These are phyloP conservation scores for Globisporangium orthogonon DNA, from an alignment of 352 stramenopile species.

Conservation along the genomic window DNA sequence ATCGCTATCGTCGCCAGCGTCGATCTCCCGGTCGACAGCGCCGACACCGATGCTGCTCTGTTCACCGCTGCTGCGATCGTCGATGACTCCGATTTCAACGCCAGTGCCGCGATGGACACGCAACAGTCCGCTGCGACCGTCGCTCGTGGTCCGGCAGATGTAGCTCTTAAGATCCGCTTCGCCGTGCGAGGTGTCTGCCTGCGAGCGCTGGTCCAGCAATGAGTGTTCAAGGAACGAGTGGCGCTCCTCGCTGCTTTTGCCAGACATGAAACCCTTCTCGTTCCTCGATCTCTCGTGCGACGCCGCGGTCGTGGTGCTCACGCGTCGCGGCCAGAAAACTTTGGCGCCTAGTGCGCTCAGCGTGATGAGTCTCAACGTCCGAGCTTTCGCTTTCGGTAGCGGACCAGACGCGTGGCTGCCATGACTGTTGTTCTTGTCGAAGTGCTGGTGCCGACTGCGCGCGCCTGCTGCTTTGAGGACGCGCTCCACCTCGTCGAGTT, in stretches of 20 bases:
- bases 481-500: constrained; percentile 42
- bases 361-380: constrained; percentile 11
- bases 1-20: neutral
- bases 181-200: neutral
- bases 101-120: constrained; percentile 18
- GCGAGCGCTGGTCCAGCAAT: neutral
- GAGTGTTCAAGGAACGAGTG: constrained; percentile 10
- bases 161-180: constrained; percentile 20
- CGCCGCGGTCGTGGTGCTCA: constrained; percentile 1
- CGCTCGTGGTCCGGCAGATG: constrained; percentile 19
- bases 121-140: constrained; percentile 16
- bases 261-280: neutral
- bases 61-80: neutral
- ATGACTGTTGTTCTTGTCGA: neutral
- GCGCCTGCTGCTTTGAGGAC: constrained; percentile 45
- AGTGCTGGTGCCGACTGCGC: constrained; percentile 15
- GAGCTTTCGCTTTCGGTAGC: constrained; percentile 2
- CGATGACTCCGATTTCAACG: constrained; percentile 4
- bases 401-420: neutral
- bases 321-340: constrained; percentile 6
- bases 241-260: constrained; percentile 15
- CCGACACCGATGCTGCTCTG: neutral
- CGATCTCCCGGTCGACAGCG: neutral
- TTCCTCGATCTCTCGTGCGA: neutral
- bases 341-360: constrained; percentile 10